Conservation (phyloP, 1,139 yeast species). For the Pneumocystis murina region DNA sequence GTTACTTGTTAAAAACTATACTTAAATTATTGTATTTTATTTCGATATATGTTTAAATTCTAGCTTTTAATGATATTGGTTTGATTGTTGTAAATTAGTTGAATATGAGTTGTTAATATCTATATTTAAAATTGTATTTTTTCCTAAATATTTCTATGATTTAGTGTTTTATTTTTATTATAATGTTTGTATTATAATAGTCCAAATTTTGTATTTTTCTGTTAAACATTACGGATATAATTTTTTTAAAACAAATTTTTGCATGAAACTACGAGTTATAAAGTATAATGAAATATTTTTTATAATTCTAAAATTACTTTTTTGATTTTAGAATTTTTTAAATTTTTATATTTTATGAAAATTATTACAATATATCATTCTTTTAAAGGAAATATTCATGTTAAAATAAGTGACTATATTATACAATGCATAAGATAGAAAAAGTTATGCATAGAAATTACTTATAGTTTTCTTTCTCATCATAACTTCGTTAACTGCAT, state of each 20-base stretch:
- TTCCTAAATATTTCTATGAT: too few relatives aligned
- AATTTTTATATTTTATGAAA: not conserved
- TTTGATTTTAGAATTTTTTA: not conserved
- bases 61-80: not conserved
- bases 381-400: not conserved
- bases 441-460: conserved; percentile 69
- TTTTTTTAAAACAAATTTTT: too few relatives aligned
- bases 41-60: not conserved
- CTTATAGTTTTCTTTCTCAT: conserved; percentile 92
- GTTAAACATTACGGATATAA: too few relatives aligned
- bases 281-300: not conserved
- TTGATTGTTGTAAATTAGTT: not conserved
- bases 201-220: not conserved
- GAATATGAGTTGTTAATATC: not conserved
- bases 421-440: not conserved
- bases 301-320: not conserved
- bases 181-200: too few relatives aligned
- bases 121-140: not conserved
- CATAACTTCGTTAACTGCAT: conserved; percentile 95
- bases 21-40: not conserved
- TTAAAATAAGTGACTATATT: not conserved
- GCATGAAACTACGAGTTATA: too few relatives aligned
- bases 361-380: not conserved
- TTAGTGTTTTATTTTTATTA: too few relatives aligned
- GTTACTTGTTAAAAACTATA: not conserved